Conservation (phyloP, 1,139 yeast genomes). For the Schwanniomyces etchellsii region DNA sequence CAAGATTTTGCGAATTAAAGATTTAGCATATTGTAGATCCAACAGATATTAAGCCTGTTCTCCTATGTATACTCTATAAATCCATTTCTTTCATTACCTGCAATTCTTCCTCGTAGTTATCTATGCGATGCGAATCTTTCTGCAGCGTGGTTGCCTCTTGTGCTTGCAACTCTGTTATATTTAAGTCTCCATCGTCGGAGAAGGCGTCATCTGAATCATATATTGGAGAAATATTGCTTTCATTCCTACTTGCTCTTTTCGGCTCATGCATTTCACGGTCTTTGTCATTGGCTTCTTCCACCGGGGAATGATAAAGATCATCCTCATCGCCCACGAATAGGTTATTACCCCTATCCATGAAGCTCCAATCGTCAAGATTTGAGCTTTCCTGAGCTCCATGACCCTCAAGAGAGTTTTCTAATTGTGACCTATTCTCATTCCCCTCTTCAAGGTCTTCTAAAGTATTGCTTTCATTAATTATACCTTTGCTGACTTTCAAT, state of each 20-base stretch:
- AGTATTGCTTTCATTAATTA: constrained; percentile 1
- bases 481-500: constrained; percentile 26
- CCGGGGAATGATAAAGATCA: constrained; percentile 6
- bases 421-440: background rate
- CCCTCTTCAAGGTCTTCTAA: background rate
- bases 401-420: constrained; percentile 7
- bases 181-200: constrained; percentile 20
- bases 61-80: constrained; percentile 8
- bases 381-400: constrained; percentile 7
- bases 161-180: too few species aligned
- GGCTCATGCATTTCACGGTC: background rate
- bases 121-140: constrained; percentile 14
- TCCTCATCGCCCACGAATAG: constrained; percentile 27
- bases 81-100: constrained; percentile 38
- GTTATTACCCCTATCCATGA: constrained; percentile 18
- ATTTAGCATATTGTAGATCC: constrained; percentile 36
- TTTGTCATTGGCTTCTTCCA: background rate
- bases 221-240: constrained; percentile 4
- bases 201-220: constrained; percentile 15
- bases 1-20: constrained; percentile 35
- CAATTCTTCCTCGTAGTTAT: constrained; percentile 25
- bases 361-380: constrained; percentile 34
- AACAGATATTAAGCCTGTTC: too few species aligned
- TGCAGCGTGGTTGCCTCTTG: too few species aligned
- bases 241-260: background rate